phyloP scores from a whole-genome alignment of 306 rosid species.

The Vachellia collinsii region DNA sequence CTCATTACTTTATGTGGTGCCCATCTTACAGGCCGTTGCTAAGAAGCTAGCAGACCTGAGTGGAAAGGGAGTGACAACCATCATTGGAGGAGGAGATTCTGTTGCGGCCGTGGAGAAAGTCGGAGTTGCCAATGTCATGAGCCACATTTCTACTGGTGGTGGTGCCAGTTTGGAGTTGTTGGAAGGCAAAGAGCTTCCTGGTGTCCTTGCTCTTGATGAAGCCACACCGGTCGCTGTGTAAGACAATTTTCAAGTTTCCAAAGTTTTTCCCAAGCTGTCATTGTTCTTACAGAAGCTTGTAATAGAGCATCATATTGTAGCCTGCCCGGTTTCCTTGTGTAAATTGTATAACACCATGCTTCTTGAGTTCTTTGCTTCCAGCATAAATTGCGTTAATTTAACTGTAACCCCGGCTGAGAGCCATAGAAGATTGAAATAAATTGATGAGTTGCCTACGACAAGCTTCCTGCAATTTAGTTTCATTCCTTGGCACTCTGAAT shows the following conservation, averaged over 20 bases:
- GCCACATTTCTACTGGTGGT: constrained; percentile 99
- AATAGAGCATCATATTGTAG: constrained; percentile 54
- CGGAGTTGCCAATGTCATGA: constrained; percentile 93
- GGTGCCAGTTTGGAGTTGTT: constrained; percentile 98
- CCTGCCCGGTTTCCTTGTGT: constrained; percentile 52
- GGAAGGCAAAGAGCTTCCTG: constrained; percentile 99
- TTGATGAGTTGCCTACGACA: constrained; percentile 35
- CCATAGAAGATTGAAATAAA: constrained; percentile 50
- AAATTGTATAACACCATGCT: constrained; percentile 49
- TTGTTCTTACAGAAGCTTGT: constrained; percentile 49
- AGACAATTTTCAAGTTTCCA: constrained; percentile 48
- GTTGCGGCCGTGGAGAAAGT: constrained; percentile 99
- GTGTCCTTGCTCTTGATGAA: constrained; percentile 96
- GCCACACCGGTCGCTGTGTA: constrained; percentile 79
- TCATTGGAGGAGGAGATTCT: constrained; percentile 99
- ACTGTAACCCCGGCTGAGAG: constrained; percentile 50
- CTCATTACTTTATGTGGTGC: neutral
- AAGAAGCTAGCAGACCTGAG: constrained; percentile 96
- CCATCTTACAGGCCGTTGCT: constrained; percentile 72
- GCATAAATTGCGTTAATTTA: constrained; percentile 40
- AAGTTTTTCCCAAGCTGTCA: constrained; percentile 37
- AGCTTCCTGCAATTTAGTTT: neutral
- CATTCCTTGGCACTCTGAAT: constrained; percentile 10
- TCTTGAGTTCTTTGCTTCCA: constrained; percentile 44
- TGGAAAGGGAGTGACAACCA: constrained; percentile 95